Percentiles rank a stretch among this genome's conserved stretches.
Conservation (phyloP, 768 basidiomycete species). For the Hericium erinaceus region DNA sequence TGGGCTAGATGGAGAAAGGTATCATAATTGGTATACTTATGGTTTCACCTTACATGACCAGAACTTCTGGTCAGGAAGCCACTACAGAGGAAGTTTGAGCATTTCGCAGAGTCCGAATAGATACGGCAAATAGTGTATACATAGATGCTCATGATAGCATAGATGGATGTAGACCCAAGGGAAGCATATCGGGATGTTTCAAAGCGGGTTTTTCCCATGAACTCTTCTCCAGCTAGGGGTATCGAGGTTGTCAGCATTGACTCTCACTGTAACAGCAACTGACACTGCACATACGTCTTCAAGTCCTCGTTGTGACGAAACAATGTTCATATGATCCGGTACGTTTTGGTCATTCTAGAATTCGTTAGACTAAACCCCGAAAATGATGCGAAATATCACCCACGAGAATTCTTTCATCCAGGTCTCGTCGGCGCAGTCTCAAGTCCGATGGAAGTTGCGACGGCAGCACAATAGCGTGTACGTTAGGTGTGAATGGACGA, state of each 20-base stretch:
- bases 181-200: conserved; percentile 34
- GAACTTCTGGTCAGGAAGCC: too few relatives aligned
- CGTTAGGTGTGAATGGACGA: conserved; percentile 62
- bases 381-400: background rate
- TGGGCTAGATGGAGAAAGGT: too few relatives aligned
- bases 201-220: conserved; percentile 41
- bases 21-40: too few relatives aligned
- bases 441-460: conserved; percentile 69
- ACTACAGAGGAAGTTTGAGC: too few relatives aligned
- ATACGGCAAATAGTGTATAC: background rate
- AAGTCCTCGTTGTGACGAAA: conserved; percentile 46
- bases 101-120: background rate
- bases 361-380: background rate
- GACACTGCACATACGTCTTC: conserved; percentile 40
- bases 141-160: background rate
- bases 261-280: background rate
- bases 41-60: too few relatives aligned
- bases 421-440: conserved; percentile 52
- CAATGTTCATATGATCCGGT: conserved; percentile 74
- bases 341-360: conserved; percentile 34
- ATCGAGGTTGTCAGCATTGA: conserved; percentile 4
- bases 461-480: conserved; percentile 68
- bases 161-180: conserved; percentile 11
- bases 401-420: conserved; percentile 32
- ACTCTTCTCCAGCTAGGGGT: conserved; percentile 38